A percentile compares a stretch with the other conserved stretches of the same genome.
Evolutionary conservation across 495 filamentous ascomycete species (phyloP).

Genomic region (Neurospora africana): DNA sequence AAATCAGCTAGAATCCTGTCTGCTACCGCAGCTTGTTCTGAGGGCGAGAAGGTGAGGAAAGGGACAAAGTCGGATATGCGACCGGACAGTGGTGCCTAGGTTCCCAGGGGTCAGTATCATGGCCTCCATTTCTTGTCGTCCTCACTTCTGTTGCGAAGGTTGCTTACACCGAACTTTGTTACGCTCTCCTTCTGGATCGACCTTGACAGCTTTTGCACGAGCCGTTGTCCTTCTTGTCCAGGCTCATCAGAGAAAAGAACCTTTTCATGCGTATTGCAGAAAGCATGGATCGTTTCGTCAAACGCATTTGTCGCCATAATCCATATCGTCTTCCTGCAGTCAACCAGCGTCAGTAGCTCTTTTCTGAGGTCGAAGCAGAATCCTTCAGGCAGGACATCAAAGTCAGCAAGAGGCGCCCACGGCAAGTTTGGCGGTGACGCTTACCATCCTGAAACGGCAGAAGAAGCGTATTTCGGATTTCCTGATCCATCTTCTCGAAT

Average conservation of each 20-base stretch:
- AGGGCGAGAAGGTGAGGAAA: slow-evolving; percentile 35
- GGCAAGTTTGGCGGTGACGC: not conserved
- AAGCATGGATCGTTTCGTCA: slow-evolving; percentile 29
- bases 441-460: slow-evolving; percentile 36
- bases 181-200: slow-evolving; percentile 22
- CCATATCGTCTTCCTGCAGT: slow-evolving; percentile 48
- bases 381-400: not conserved
- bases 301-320: slow-evolving; percentile 43
- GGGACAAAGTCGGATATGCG: slow-evolving; percentile 35
- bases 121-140: too few species aligned
- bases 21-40: slow-evolving; percentile 34
- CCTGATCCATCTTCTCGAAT: slow-evolving; percentile 44
- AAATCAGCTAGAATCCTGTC: slow-evolving; percentile 36
- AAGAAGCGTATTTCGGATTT: slow-evolving; percentile 32
- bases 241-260: slow-evolving; percentile 13
- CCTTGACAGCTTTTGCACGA: slow-evolving; percentile 16
- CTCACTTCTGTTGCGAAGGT: too few species aligned
- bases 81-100: slow-evolving; percentile 26
- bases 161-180: slow-evolving; percentile 18
- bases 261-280: slow-evolving; percentile 19
- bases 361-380: not conserved
- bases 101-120: too few species aligned
- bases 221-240: slow-evolving; percentile 7
- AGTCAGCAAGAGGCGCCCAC: not conserved
- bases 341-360: slow-evolving; percentile 12